Conservation (phyloP, 1,139 yeast genomes). For the Candida pseudoviswanathii region DNA sequence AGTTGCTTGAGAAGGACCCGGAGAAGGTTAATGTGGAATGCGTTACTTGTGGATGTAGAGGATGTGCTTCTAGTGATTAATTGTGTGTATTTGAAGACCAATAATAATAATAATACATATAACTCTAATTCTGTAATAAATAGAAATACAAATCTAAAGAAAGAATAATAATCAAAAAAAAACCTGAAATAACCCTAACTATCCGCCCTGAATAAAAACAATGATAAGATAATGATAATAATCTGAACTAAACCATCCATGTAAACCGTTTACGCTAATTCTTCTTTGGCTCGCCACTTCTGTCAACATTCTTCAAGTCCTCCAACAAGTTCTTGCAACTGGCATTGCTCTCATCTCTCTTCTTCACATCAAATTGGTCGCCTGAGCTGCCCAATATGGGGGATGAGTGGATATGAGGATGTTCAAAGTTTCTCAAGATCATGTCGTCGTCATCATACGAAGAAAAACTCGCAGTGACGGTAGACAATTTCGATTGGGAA, state of each 20-base stretch:
- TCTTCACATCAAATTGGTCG: neutral
- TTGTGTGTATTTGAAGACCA: no score
- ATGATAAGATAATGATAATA: no score
- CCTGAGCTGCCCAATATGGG: constrained; percentile 12
- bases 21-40: constrained; percentile 52
- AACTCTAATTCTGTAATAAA: neutral
- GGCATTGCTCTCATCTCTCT: neutral
- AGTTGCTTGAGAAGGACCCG: constrained; percentile 36
- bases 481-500: constrained; percentile 11
- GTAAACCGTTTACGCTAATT: no score
- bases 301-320: constrained; percentile 15
- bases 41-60: constrained; percentile 85
- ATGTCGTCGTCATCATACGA: constrained; percentile 60
- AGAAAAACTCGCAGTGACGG: constrained; percentile 25
- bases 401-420: constrained; percentile 14
- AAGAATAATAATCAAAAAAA: no score
- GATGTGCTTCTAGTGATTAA: constrained; percentile 82
- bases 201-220: neutral
- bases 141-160: neutral
- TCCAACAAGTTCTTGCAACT: constrained; percentile 4
- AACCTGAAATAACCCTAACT: no score
- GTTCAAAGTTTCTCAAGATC: constrained; percentile 47
- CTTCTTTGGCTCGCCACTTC: neutral
- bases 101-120: no score
- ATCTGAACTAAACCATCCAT: no score